Evolutionary conservation across 495 filamentous ascomycete species (phyloP).

Genomic region (Aspergillus steynii): DNA sequence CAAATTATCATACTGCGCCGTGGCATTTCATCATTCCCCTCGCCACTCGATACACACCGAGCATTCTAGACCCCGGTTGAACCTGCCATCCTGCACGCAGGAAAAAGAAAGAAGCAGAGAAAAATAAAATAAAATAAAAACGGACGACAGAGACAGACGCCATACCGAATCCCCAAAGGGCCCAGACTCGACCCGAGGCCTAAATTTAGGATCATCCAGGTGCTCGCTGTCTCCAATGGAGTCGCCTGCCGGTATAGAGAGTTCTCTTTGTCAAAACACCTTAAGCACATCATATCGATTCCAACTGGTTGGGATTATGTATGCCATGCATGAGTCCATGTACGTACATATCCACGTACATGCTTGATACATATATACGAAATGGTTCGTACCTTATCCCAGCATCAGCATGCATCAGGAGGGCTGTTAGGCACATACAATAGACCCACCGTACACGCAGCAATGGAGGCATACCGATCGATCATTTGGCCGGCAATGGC

Average conservation of each 20-base stretch:
- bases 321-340: slow-evolving; percentile 4
- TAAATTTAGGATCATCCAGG: neutral
- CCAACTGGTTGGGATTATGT: slow-evolving; percentile 7
- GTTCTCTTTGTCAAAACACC: neutral
- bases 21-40: neutral
- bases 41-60: neutral
- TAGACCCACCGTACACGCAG: neutral
- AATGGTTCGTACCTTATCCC: slow-evolving; percentile 4
- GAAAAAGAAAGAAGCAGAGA: neutral
- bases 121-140: neutral
- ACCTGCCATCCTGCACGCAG: neutral
- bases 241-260: neutral
- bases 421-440: neutral
- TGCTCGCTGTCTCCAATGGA: neutral
- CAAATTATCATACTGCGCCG: neutral
- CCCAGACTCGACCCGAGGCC: neutral
- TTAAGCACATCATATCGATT: neutral
- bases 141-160: neutral
- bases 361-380: slow-evolving; percentile 1
- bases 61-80: neutral
- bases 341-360: neutral
- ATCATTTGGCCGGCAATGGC: neutral
- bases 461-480: neutral
- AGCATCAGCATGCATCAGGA: slow-evolving; percentile 3
- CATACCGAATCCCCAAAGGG: neutral